A percentile compares a stretch with the other conserved stretches of the same genome.
phyloP scores from a whole-genome alignment of 2,329 filamentous ascomycete species.

The Penicillium sp. region DNA sequence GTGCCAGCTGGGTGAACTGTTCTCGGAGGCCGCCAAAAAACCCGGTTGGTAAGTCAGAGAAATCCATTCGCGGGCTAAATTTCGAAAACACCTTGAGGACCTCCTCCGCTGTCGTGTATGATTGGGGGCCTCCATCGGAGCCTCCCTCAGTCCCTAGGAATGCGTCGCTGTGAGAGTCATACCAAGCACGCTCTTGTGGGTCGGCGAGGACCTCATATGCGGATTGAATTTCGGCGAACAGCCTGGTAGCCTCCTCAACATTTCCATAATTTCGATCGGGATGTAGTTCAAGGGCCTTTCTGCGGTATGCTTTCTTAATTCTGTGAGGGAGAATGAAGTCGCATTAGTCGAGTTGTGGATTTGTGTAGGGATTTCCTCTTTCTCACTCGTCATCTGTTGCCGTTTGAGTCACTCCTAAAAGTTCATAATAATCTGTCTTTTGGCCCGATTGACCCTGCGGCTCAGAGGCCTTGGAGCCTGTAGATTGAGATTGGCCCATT shows the following conservation, averaged over 20 bases:
- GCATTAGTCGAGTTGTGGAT: neutral
- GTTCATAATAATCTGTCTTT: constrained; percentile 65
- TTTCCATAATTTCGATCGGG: constrained; percentile 92
- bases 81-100: constrained; percentile 75
- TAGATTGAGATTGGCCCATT: constrained; percentile 49
- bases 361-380: neutral
- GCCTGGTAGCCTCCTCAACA: constrained; percentile 75
- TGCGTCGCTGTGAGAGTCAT: constrained; percentile 87
- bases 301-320: constrained; percentile 90
- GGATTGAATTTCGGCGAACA: constrained; percentile 88
- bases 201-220: constrained; percentile 97
- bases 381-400: constrained; percentile 79
- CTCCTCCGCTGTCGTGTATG: constrained; percentile 74
- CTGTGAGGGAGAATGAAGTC: constrained; percentile 43
- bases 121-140: constrained; percentile 54
- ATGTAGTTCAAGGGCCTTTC: constrained; percentile 88
- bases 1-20: constrained; percentile 76
- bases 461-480: constrained; percentile 24
- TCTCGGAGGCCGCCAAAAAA: constrained; percentile 81
- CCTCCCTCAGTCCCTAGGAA: constrained; percentile 68
- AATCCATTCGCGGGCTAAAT: constrained; percentile 76
- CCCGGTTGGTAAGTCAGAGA: constrained; percentile 74
- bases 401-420: constrained; percentile 70
- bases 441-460: constrained; percentile 19
- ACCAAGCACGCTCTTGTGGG: constrained; percentile 94